phyloP scores from a whole-genome alignment of 331 rosid species.

The Arachis monticola region DNA sequence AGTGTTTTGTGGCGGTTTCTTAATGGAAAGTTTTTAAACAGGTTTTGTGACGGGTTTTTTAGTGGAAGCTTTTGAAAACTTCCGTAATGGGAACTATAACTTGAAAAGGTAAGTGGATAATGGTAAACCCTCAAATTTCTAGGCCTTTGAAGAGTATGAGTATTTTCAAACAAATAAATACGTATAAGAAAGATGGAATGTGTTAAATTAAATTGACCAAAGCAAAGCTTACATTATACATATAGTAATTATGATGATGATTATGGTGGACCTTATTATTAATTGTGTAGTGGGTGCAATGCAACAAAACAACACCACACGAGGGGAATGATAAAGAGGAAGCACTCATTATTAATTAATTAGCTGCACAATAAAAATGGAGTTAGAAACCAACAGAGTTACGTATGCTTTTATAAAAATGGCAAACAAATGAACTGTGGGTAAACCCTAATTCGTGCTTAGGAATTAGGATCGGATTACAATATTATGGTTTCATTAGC shows the following conservation, averaged over 20 bases:
- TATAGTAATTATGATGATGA: background rate
- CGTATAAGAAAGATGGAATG: background rate
- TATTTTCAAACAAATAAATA: conserved; percentile 34
- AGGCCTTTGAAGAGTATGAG: conserved; percentile 40
- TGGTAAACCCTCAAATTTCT: conserved; percentile 46
- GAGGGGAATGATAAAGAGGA: conserved; percentile 43
- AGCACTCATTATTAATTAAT: conserved; percentile 31
- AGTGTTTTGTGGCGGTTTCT: too few species aligned
- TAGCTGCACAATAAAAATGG: background rate
- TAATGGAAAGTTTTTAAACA: too few species aligned
- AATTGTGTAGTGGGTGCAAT: conserved; percentile 43
- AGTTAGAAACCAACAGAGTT: conserved; percentile 69
- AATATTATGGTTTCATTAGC: conserved; percentile 25
- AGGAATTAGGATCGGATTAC: too few species aligned
- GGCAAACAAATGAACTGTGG: conserved; percentile 38
- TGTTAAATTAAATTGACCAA: conserved; percentile 38
- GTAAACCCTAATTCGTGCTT: conserved; percentile 51
- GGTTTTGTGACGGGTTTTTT: too few species aligned
- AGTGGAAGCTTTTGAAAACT: too few species aligned
- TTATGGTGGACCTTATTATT: conserved; percentile 6
- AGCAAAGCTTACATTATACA: conserved; percentile 12
- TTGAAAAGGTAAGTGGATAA: conserved; percentile 43
- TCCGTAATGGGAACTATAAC: conserved; percentile 45
- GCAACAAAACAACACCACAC: conserved; percentile 43
- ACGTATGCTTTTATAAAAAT: conserved; percentile 56